These are phyloP conservation scores for Taphrina confusa DNA, from an alignment of 1,139 yeast species.

Conservation along the genomic window DNA sequence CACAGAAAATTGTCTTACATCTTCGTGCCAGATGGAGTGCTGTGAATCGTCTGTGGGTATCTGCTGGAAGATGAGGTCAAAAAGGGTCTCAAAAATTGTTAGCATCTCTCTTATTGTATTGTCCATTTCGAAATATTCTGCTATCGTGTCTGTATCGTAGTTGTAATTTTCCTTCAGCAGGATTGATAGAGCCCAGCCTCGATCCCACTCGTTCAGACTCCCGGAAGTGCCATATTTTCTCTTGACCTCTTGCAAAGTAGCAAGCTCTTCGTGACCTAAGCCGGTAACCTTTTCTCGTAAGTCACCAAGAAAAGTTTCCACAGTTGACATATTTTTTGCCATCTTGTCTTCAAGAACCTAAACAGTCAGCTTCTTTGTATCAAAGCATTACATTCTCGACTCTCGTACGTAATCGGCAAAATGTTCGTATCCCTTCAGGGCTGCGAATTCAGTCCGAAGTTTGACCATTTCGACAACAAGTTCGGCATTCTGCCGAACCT, in stretches of 20 bases:
- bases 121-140: conserved; percentile 77
- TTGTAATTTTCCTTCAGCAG: conserved; percentile 66
- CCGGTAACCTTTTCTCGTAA: conserved; percentile 60
- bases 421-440: conserved; percentile 62
- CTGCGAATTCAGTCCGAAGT: conserved; percentile 63
- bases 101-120: conserved; percentile 69
- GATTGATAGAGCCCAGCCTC: conserved; percentile 63
- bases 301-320: conserved; percentile 62
- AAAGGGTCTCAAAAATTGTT: conserved; percentile 64
- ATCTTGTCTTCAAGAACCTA: conserved; percentile 67
- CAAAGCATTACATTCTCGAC: no score
- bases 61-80: conserved; percentile 66
- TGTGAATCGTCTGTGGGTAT: conserved; percentile 45
- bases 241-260: conserved; percentile 56
- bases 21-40: conserved; percentile 66
- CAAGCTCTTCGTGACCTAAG: conserved; percentile 59
- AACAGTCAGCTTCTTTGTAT: neutral
- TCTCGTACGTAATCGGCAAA: conserved; percentile 57
- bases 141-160: conserved; percentile 68
- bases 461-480: conserved; percentile 61
- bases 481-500: conserved; percentile 60
- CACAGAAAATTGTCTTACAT: conserved; percentile 72
- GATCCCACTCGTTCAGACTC: conserved; percentile 71
- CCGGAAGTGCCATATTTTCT: conserved; percentile 52
- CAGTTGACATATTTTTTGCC: conserved; percentile 69